Base-by-base conservation (phyloP, 2,329 filamentous ascomycete genomes). In the Sporothrix mexicana region DNA sequence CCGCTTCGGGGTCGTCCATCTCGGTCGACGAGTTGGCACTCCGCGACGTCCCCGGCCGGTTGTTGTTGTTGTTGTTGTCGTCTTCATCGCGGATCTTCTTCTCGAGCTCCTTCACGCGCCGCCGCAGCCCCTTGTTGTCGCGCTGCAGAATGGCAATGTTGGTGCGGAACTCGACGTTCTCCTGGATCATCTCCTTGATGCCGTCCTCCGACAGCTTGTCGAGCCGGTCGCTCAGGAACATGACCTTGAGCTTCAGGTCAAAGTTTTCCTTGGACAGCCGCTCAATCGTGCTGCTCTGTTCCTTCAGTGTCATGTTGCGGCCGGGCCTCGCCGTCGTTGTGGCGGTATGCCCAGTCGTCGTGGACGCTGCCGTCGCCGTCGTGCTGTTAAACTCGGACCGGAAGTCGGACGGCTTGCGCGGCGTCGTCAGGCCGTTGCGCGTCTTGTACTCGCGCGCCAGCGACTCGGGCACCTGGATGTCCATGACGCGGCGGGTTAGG, bases 231-330 rank as follows among this genome's bases (percentile, higher is more conserved):
- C 95, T 97, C 67, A 99, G 87, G 79, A 98, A 99, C 86, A 98
- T 97, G 76, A 98, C 96, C 80, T 97, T 97, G 82, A 98, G 90
- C 82, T 98, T 98, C 72, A 98, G 84, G 80, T 98, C 95, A 80
- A 98, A 99, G 76, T 99, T 99, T 81, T 99, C 96, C 82, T 99
- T 99, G 74, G 94, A 97, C 1, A 98, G 87, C 73, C 95, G 91
- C 81, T 99, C 96, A 76, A 99, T 98, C 15, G 95, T 98, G 82
- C 92, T 97, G 79, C 95, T 97, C 82, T 99, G 96, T 82, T 99
- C 96, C 81, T 98, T 98, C 55, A 99, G 84, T 0, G 96, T 98
- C 82, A 99, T 84, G 77, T 89, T 93, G 78, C 88, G 90, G 23
- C 90, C 90, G 61, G 86, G 86, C 59, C 89, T 86, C n/a, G 73